Conservation (phyloP, 495 filamentous ascomycete species). For the Penicillium odoratum region DNA sequence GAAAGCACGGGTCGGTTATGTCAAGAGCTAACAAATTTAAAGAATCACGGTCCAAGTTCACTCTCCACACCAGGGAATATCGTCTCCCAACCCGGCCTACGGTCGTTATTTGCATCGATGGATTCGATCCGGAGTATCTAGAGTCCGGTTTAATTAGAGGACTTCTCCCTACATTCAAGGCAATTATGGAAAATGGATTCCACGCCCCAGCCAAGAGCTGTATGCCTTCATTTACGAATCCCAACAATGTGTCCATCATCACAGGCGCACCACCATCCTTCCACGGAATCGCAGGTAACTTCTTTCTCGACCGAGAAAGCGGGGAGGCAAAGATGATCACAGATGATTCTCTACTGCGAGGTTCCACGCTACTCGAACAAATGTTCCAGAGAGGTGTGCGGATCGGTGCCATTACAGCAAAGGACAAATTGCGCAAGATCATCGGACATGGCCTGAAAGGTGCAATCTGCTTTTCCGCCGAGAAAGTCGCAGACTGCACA, state of each 20-base stretch:
- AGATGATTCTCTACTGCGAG: constrained; percentile 31
- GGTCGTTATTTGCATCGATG: constrained; percentile 39
- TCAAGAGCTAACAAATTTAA: neutral
- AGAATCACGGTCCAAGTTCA: constrained; percentile 23
- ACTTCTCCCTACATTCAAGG: constrained; percentile 29
- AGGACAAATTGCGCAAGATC: constrained; percentile 39
- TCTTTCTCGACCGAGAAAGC: constrained; percentile 34
- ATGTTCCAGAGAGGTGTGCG: constrained; percentile 34
- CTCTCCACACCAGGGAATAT: constrained; percentile 24
- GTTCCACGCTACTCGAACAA: constrained; percentile 36
- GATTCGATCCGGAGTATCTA: constrained; percentile 39
- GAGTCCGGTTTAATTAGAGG: constrained; percentile 26
- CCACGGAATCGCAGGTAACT: constrained; percentile 40
- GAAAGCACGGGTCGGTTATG: neutral
- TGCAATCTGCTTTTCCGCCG: constrained; percentile 37
- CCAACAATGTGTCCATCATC: constrained; percentile 39
- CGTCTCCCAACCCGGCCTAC: constrained; percentile 24
- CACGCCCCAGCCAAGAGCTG: constrained; percentile 31
- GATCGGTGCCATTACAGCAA: constrained; percentile 39
- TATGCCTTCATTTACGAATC: constrained; percentile 41
- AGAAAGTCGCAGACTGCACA: constrained; percentile 26
- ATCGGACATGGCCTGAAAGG: constrained; percentile 32
- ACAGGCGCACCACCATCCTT: constrained; percentile 30
- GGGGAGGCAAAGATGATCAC: constrained; percentile 36
- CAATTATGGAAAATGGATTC: constrained; percentile 30